Base-by-base conservation (phyloP, 805 yeast species). In the Jamesozyma rosinii region DNA sequence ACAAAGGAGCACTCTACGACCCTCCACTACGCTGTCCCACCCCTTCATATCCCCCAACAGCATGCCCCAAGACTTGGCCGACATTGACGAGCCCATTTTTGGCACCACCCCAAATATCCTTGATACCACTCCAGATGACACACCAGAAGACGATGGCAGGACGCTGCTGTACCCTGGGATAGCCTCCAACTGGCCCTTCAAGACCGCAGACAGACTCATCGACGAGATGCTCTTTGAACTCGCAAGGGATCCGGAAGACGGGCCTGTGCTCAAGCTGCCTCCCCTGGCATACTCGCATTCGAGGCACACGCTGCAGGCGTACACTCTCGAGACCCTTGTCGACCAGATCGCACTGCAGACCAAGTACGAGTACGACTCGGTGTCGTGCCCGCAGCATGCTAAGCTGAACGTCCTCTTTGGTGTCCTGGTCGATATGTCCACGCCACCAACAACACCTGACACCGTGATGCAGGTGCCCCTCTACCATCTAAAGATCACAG, bases 121-220 rank as follows among this genome's bases (percentile, higher is more conserved):
- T n/a, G n/a, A n/a, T n/a, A n/a, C n/a, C n/a, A n/a, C n/a, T n/a
- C n/a, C n/a, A n/a, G n/a, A n/a, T n/a, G n/a, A n/a, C n/a, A n/a
- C n/a, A n/a, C n/a, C n/a, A n/a, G n/a, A n/a, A 15, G 65, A 61
- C 40, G 52, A 49, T 42, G 66, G 66, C 13, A 57, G 49, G 24
- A 44, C 45, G 8, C 35, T 58, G 6, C 37, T 62, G 41, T 62
- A 62, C 37, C 53, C 58, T 13, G 41, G 51, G 35, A 36, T 50
- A 18, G 32, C 43, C 15, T 38, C 34, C 3, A 33, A 35, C 6
- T 55, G 52, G 34, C 64, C 64, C 4, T 76, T 76, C 62, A 83
- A 83, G 52, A 81, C 90, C 0, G 61, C 80, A 5, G 83, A 83
- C 52, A 66, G 90, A 43, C 66, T 83, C 18, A 51, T 82, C 19